Evolutionary conservation across 331 rosid species (phyloP), one percentile per base, ranked within the genome.

Genomic region (Stylosanthes scabra): DNA sequence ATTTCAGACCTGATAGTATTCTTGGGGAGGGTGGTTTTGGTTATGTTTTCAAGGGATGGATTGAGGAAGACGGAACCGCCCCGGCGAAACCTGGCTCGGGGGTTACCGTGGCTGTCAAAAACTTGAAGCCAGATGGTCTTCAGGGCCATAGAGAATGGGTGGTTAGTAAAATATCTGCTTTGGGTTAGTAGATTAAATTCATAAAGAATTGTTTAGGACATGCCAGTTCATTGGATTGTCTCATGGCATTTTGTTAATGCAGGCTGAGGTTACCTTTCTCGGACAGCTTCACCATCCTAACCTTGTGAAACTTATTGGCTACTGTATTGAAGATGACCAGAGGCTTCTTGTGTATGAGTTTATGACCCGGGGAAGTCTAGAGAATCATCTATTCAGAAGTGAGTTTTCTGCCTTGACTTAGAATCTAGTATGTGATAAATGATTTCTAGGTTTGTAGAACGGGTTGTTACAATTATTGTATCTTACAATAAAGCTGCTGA

Each of bases 71-170:
- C 64, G 98, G 98, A 77, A 93, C 98, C 3, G 97, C 93, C 9
- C 98, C 98, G 7, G 96, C 98, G 0, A 93, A 90, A 70, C 98
- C 98, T 0, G 98, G 98, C 9, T 85, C 98, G 3, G 96, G 98
- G 41, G 63, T 90, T 79, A 85, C 98, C 0, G 98, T 93, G 66
- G 98, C 96, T 34, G 96, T 93, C 49, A 93, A 93, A 82, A 93
- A 90, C 88, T 84, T 93, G 80, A 93, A 93, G 78, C 96, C 91
- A 11, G 98, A 93, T 76, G 96, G 91, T 56, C 96, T 93, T 66
- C 98, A 90, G 66, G 98, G 96, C 68, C 98, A 93, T 78, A 87
- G 96, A 84, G 96, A 93, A 90, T 93, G 96, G 98, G 88, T 90
- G 96, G 98, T 93, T 85, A 93, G 97, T 93, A 87, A 78, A 78